phyloP scores from a whole-genome alignment of 1,284 basidiomycete genomes.

The Mycosarcoma maydis region DNA sequence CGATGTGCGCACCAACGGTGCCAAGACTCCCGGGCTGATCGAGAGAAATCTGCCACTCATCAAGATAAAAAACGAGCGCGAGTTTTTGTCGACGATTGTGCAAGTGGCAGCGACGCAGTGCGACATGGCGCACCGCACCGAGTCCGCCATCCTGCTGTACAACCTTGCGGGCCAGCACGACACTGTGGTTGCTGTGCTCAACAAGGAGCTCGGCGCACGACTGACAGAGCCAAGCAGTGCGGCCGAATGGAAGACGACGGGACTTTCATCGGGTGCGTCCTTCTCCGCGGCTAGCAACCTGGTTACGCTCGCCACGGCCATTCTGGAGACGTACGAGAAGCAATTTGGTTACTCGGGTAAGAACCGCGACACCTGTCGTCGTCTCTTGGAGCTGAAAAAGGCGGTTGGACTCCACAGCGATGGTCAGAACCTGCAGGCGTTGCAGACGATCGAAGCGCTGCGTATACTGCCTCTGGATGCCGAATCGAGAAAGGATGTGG shows the following conservation, averaged over 20 bases:
- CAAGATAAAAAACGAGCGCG: conserved; percentile 76
- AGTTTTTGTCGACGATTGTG: conserved; percentile 86
- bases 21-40: conserved; percentile 85
- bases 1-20: conserved; percentile 86
- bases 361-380: conserved; percentile 73
- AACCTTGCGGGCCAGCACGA: conserved; percentile 92
- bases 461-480: conserved; percentile 86
- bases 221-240: conserved; percentile 57
- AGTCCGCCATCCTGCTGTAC: conserved; percentile 93
- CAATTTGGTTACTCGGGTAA: conserved; percentile 76
- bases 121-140: conserved; percentile 76
- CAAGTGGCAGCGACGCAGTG: conserved; percentile 80
- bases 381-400: conserved; percentile 82
- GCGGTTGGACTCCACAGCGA: conserved; percentile 80
- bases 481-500: conserved; percentile 73
- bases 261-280: conserved; percentile 39
- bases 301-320: conserved; percentile 81
- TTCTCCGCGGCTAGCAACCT: conserved; percentile 77
- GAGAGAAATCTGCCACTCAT: conserved; percentile 83
- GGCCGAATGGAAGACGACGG: conserved; percentile 36
- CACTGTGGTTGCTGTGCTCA: conserved; percentile 87
- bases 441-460: conserved; percentile 88
- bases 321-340: conserved; percentile 85
- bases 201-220: conserved; percentile 84
- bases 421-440: conserved; percentile 78